Conservation (phyloP, 495 filamentous ascomycete species). For the Viridothelium virens region DNA sequence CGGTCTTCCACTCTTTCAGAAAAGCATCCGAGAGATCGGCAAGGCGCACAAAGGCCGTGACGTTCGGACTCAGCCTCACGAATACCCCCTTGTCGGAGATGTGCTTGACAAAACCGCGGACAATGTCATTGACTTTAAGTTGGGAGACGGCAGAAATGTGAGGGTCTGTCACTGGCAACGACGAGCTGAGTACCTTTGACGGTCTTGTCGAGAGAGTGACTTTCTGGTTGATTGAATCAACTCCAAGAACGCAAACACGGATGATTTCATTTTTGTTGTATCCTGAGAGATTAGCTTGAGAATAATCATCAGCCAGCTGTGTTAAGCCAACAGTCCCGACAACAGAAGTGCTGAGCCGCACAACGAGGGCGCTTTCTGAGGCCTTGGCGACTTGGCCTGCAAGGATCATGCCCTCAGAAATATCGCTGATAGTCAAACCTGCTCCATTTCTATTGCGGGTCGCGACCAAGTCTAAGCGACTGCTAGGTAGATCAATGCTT, state of each 20-base stretch:
- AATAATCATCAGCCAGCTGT: constrained; percentile 81
- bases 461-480: constrained; percentile 74
- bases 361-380: constrained; percentile 70
- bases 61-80: constrained; percentile 63
- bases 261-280: constrained; percentile 77
- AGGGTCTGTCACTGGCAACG: constrained; percentile 69
- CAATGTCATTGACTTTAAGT: constrained; percentile 67
- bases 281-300: constrained; percentile 56
- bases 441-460: constrained; percentile 45
- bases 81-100: constrained; percentile 82
- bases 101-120: constrained; percentile 83
- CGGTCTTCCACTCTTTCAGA: constrained; percentile 92
- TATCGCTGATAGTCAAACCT: constrained; percentile 48
- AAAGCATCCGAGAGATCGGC: constrained; percentile 83
- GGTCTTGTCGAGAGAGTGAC: constrained; percentile 74
- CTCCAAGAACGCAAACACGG: constrained; percentile 68
- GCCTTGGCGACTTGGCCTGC: constrained; percentile 77
- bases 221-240: constrained; percentile 78
- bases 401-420: constrained; percentile 70
- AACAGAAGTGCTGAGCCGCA: constrained; percentile 72
- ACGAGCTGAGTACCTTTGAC: constrained; percentile 80
- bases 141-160: constrained; percentile 63
- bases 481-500: constrained; percentile 61
- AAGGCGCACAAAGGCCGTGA: constrained; percentile 75
- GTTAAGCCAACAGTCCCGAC: constrained; percentile 66